phyloP scores from a whole-genome alignment of 495 filamentous ascomycete genomes.

The Copromyces sp. region DNA sequence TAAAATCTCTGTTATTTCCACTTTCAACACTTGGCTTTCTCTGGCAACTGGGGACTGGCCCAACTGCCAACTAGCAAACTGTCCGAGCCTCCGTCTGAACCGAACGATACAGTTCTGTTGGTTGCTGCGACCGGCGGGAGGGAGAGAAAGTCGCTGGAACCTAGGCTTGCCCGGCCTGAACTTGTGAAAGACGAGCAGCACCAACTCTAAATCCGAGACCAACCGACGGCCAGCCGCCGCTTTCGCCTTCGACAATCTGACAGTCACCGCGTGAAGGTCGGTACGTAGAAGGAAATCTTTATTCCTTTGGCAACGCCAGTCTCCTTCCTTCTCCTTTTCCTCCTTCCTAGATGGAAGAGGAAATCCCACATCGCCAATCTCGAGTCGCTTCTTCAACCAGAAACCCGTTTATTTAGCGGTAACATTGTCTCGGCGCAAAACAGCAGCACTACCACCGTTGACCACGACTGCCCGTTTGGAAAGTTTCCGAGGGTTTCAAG shows the following conservation, averaged over 20 bases:
- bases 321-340: background rate
- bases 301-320: background rate
- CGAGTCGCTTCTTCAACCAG: background rate
- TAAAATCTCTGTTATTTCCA: constrained; percentile 17
- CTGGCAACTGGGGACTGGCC: background rate
- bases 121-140: background rate
- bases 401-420: background rate
- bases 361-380: background rate
- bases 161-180: background rate
- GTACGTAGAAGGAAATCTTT: background rate
- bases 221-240: background rate
- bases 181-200: background rate
- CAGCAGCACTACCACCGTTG: background rate
- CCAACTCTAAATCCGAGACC: background rate
- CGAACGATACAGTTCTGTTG: background rate
- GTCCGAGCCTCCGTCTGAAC: background rate
- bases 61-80: background rate
- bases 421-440: background rate
- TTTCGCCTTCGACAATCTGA: background rate
- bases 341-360: background rate
- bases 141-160: background rate
- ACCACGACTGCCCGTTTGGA: background rate
- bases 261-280: background rate
- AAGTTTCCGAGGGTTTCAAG: background rate
- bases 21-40: constrained; percentile 9